Evolutionary conservation across 139 green algal species (phyloP).

Genomic region (Chlorella sp.): DNA sequence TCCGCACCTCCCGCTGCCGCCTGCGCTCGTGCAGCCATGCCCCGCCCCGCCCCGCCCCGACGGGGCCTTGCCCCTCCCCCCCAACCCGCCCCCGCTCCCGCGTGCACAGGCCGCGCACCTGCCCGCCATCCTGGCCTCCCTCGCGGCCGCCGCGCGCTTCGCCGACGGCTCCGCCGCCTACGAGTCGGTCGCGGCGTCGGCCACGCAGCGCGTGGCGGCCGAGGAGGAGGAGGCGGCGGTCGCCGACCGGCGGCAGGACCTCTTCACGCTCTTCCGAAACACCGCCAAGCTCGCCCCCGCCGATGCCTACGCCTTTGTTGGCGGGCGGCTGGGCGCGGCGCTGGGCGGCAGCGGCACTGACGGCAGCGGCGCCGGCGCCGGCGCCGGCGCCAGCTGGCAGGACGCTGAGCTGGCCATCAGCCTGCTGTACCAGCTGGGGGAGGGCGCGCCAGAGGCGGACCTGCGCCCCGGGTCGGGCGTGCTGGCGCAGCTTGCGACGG

Average conservation of each 20-base stretch:
- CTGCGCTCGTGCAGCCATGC: too few species aligned
- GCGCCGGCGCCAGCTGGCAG: constrained; percentile 42
- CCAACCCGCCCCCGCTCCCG: constrained; percentile 16
- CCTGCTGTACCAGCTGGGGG: constrained; percentile 85
- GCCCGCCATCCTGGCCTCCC: constrained; percentile 47
- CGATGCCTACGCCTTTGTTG: constrained; percentile 59
- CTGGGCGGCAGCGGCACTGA: background rate
- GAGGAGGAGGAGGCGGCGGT: constrained; percentile 67
- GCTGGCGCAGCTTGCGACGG: constrained; percentile 51
- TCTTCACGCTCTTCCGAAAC: constrained; percentile 86
- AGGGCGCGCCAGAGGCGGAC: constrained; percentile 72
- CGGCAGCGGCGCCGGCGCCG: background rate
- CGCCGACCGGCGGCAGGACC: constrained; percentile 70
- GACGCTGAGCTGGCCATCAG: constrained; percentile 76
- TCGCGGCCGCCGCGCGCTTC: constrained; percentile 36
- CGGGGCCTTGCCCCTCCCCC: background rate
- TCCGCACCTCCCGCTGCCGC: too few species aligned
- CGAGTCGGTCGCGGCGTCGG: constrained; percentile 15
- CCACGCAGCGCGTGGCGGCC: constrained; percentile 39
- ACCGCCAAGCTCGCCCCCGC: constrained; percentile 60
- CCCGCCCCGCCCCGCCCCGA: background rate
- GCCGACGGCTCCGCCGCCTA: constrained; percentile 37
- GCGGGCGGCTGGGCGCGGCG: constrained; percentile 42
- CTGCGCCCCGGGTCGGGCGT: constrained; percentile 60
- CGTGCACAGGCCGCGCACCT: constrained; percentile 48